Evolutionary conservation across 2,329 filamentous ascomycete species (phyloP).

Genomic region (Lomentospora prolificans): DNA sequence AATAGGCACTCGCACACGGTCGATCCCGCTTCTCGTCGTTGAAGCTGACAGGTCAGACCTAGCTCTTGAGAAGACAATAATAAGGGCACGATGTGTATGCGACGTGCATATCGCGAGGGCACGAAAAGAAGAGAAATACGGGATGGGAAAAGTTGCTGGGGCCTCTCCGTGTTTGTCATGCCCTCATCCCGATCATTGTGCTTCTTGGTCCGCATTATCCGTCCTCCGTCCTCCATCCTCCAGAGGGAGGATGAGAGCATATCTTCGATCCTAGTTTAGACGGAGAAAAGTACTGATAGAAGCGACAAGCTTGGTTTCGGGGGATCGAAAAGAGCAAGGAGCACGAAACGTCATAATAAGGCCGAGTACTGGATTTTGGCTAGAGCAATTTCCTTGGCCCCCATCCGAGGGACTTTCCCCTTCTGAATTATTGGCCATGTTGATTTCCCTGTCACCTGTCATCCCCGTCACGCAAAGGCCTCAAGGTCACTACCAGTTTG

Average conservation of each 20-base stretch:
- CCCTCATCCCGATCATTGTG: background rate
- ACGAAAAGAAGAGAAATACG: too few species aligned
- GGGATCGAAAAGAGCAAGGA: background rate
- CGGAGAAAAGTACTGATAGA: too few species aligned
- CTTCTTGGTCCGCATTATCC: background rate
- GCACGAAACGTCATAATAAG: slow-evolving; percentile 4
- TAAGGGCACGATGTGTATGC: too few species aligned
- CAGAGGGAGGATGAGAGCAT: too few species aligned
- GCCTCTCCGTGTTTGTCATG: background rate
- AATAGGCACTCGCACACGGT: too few species aligned
- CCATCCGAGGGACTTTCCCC: background rate
- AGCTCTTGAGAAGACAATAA: background rate
- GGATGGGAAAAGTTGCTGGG: too few species aligned
- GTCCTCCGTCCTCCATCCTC: too few species aligned
- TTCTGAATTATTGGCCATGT: background rate
- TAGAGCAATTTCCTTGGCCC: slow-evolving; percentile 1
- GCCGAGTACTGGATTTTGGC: background rate
- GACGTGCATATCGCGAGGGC: too few species aligned
- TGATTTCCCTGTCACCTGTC: background rate
- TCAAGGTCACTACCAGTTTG: background rate
- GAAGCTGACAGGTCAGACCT: too few species aligned
- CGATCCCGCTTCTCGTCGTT: too few species aligned
- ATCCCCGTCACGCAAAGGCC: background rate
- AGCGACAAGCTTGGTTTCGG: background rate
- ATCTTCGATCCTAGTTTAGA: too few species aligned